Base-by-base conservation (phyloP, 345 rosid genomes). In the Citrus sp. region DNA sequence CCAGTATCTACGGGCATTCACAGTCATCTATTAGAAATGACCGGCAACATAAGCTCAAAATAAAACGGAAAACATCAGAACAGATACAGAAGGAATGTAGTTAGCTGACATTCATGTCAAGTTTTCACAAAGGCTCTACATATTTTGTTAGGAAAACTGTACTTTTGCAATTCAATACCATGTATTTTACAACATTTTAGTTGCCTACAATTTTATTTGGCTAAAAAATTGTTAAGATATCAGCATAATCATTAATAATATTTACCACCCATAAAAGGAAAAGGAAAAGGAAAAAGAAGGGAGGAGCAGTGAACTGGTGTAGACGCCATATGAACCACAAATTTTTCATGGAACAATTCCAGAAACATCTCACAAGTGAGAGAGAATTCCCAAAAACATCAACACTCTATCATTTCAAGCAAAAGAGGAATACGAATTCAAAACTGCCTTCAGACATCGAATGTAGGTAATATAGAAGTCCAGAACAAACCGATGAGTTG, bases 1-100 rank as follows among this genome's bases (percentile, higher is more conserved):
- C 98, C 85, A 90, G 68, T 82, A 96, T 86, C 99, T 96, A 78
- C 84, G 83, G 9, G 59, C 8, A 78, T n/a, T 12, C 51, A 54
- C 27, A 34, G 46, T 67, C 22, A 58, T 46, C n/a, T 37, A 54
- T 79, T 76, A 78, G 58, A 66, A 69, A 27, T 30, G 12, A 25
- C 10, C 37, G 9, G 51, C 64, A 56, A 18, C 42, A 9, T 18
- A 42, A 24, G 59, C 9, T 49, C 21, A 77, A 42, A 77, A 64
- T 6, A 76, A 32, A 55, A 25, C 3, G 49, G 28, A 14, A 13
- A 58, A 71, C 18, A 61, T 12, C 67, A 16, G 35, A 76, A 51
- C 7, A 30, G 35, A 49, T 13, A 22, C 0, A 2, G 5, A 61
- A 19, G 9, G 19, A 54, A 21, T 54, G 25, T 4, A 55, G 25